These are phyloP conservation scores for Leishmania braziliensis DNA, from an alignment of 208 protist species.

Conservation along the genomic window DNA sequence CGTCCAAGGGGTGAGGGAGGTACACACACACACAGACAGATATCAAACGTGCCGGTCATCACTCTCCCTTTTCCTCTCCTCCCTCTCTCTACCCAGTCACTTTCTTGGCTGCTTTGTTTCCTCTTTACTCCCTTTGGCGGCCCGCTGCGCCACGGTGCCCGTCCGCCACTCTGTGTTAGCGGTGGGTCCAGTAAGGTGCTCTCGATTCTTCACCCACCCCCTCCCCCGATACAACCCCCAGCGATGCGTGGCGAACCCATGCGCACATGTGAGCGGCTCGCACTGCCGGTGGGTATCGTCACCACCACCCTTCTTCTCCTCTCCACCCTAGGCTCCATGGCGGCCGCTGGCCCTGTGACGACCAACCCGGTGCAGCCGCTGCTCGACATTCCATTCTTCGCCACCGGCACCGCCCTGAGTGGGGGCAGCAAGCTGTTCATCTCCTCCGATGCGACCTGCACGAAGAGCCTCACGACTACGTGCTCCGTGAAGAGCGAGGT, in stretches of 20 bases:
- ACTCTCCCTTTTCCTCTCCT: conserved; percentile 1
- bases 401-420: not conserved
- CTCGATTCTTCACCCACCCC: not conserved
- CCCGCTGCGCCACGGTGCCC: not conserved
- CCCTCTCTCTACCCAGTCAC: not conserved
- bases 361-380: conserved; percentile 9
- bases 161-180: not conserved
- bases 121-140: not conserved
- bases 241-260: not conserved
- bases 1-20: not conserved
- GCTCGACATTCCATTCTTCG: conserved; percentile 11
- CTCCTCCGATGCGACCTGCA: conserved; percentile 4
- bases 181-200: not conserved
- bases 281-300: not conserved
- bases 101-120: not conserved
- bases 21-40: not conserved
- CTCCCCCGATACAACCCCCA: not conserved
- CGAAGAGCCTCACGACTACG: not conserved
- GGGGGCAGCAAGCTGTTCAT: not conserved
- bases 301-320: not conserved
- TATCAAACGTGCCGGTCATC: not conserved
- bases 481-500: conserved; percentile 3
- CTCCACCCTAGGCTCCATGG: too few species aligned
- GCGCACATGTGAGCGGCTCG: not conserved
- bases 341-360: not conserved